Conservation (phyloP, 495 filamentous ascomycete genomes). For the Talaromyces adpressus region DNA sequence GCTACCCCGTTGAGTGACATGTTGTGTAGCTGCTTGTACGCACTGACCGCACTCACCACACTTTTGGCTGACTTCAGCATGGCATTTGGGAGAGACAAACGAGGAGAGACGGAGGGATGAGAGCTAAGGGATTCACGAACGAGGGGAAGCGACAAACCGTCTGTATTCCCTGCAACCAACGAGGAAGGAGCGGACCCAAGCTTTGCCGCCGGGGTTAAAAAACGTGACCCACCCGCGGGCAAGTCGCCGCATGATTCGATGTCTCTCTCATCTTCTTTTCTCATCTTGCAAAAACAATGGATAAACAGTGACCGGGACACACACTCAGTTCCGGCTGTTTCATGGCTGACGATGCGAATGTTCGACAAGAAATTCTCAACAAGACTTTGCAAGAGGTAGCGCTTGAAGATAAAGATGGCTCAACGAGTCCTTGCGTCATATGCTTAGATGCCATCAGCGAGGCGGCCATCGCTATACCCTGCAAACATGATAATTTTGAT, state of each 20-base stretch:
- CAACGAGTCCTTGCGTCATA: constrained; percentile 41
- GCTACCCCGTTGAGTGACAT: constrained; percentile 16
- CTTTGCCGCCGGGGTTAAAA: constrained; percentile 1
- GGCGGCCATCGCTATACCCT: constrained; percentile 62
- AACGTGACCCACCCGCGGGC: background rate
- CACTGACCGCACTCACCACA: constrained; percentile 19
- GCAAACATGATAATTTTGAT: constrained; percentile 75
- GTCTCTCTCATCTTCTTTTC: background rate
- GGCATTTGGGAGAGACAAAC: background rate
- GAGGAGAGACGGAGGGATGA: background rate
- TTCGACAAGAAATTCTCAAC: constrained; percentile 36
- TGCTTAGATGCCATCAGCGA: constrained; percentile 74
- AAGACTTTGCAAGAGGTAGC: constrained; percentile 37
- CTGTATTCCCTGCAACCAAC: background rate
- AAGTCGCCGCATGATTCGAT: background rate
- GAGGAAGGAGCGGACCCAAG: background rate
- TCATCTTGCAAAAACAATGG: background rate
- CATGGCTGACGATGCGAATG: constrained; percentile 35
- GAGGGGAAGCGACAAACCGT: background rate
- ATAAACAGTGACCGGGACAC: background rate
- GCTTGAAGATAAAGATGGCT: constrained; percentile 24
- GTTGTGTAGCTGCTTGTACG: constrained; percentile 3
- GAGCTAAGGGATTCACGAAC: background rate
- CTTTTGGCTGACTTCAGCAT: constrained; percentile 34
- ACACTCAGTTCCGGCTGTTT: background rate